A percentile compares a stretch with the other conserved stretches of the same genome.
Conservation (phyloP, 176 grass and related monocot genomes). For the Puccinellia tenuiflora region DNA sequence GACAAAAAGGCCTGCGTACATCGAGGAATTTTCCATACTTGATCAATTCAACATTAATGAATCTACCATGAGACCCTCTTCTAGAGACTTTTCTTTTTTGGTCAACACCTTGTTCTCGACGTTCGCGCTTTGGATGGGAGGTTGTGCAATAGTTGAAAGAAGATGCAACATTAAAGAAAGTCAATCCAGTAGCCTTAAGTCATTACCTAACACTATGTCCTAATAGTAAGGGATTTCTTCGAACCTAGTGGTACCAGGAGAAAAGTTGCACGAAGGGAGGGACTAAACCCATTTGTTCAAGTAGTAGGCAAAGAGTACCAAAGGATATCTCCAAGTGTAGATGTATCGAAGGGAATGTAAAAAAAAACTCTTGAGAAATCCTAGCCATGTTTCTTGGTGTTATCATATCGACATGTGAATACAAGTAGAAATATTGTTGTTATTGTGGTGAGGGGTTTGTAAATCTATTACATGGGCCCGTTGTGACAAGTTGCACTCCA, state of each 20-base stretch:
- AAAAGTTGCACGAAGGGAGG: neutral
- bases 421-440: neutral
- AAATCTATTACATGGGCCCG: neutral
- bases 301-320: neutral
- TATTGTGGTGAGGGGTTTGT: neutral
- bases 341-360: neutral
- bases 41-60: neutral
- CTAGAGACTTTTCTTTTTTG: neutral
- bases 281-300: neutral
- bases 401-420: neutral
- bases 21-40: neutral
- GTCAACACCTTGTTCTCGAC: neutral
- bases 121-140: neutral
- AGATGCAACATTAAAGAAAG: neutral
- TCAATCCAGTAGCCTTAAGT: neutral
- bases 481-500: neutral
- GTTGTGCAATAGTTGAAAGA: neutral
- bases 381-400: neutral
- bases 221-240: neutral
- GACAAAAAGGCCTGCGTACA: neutral
- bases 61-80: neutral
- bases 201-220: too few species aligned
- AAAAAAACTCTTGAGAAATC: neutral
- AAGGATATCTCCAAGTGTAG: neutral
- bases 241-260: neutral